Percentiles rank a stretch among this genome's conserved stretches.
Conservation (phyloP, 768 basidiomycete species). For the Leccinum truebloodii region DNA sequence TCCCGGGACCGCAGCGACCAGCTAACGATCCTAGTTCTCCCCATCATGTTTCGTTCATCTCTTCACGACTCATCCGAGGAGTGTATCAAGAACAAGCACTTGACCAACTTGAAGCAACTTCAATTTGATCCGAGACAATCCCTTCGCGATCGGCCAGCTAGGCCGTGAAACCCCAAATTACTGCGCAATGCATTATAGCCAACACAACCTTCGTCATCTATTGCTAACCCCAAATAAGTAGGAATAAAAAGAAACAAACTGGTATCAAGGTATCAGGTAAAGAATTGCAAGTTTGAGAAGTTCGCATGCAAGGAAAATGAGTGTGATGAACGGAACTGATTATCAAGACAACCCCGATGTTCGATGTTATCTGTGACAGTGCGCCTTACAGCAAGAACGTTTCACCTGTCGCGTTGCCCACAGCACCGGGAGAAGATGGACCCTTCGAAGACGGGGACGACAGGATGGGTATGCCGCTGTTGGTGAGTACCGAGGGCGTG, state of each 20-base stretch:
- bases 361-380: neutral
- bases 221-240: neutral
- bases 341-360: neutral
- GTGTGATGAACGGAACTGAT: neutral
- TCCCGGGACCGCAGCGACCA: no score
- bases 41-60: no score
- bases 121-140: no score
- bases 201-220: neutral
- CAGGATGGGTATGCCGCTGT: neutral
- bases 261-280: conserved; percentile 7
- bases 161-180: no score
- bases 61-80: no score
- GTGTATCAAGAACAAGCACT: no score
- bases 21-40: no score
- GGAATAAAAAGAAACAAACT: conserved; percentile 1
- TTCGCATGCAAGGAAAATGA: neutral
- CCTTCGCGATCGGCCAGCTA: no score
- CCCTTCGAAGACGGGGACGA: neutral
- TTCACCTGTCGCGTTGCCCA: conserved; percentile 12
- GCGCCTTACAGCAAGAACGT: neutral
- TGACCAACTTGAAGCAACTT: no score
- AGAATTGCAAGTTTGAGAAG: neutral
- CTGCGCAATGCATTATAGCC: neutral
- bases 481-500: neutral
- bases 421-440: neutral